These are phyloP conservation scores for Chlamydomonas reinhardtii DNA, from an alignment of 163 green algal species.

Conservation along the genomic window DNA sequence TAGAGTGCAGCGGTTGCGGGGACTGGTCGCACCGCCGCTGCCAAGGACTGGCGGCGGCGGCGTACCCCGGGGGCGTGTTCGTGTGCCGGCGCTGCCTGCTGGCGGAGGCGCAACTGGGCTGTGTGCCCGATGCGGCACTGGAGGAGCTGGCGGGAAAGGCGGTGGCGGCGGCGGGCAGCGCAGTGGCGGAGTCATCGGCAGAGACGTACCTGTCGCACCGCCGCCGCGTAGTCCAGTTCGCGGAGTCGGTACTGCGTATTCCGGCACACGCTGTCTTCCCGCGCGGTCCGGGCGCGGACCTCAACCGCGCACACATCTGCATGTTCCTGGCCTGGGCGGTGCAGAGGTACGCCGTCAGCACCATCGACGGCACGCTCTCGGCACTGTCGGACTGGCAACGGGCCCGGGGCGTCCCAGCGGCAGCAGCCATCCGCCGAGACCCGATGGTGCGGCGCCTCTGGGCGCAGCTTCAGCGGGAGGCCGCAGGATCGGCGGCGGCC, in stretches of 20 bases:
- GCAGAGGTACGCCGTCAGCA: neutral
- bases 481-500: too few relatives aligned
- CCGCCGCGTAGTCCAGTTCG: neutral
- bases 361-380: too few relatives aligned
- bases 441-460: too few relatives aligned
- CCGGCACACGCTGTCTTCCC: neutral
- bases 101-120: too few relatives aligned
- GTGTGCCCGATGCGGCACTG: neutral
- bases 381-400: conserved; percentile 13
- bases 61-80: neutral
- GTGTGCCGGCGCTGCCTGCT: neutral
- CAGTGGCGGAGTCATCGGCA: too few relatives aligned
- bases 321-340: neutral
- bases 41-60: neutral
- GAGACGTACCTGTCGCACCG: neutral
- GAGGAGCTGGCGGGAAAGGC: neutral
- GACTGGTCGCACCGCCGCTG: conserved; percentile 1
- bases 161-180: neutral
- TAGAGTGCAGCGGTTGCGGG: too few relatives aligned
- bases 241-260: too few relatives aligned
- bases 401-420: too few relatives aligned
- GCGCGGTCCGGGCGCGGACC: neutral
- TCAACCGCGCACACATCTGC: neutral
- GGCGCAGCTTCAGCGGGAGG: too few relatives aligned
- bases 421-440: too few relatives aligned